Conservation (phyloP, 768 basidiomycete species). For the Mycena indigotica region DNA sequence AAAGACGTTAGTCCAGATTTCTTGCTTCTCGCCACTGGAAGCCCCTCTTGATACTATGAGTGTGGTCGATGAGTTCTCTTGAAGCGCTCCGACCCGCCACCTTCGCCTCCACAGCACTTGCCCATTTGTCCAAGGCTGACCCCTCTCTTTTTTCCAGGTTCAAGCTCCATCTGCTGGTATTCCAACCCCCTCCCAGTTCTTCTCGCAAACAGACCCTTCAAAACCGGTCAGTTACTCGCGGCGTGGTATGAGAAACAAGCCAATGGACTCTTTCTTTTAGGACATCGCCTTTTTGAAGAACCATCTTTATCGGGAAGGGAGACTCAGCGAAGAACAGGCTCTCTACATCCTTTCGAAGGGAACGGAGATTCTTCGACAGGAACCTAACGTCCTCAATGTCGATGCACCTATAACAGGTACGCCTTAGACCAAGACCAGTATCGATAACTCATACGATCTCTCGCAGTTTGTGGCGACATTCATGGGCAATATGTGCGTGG, state of each 20-base stretch:
- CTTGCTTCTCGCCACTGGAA: slow-evolving; percentile 6
- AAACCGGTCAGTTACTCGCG: slow-evolving; percentile 57
- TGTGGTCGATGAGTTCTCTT: no score
- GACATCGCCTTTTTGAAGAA: slow-evolving; percentile 97
- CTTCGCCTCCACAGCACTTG: no score
- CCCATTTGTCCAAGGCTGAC: no score
- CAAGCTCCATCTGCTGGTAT: slow-evolving; percentile 96
- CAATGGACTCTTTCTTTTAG: neutral
- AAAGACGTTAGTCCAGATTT: slow-evolving; percentile 75
- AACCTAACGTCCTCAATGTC: slow-evolving; percentile 90
- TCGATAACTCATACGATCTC: no score
- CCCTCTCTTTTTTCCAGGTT: slow-evolving; percentile 72
- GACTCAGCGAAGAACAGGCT: slow-evolving; percentile 93
- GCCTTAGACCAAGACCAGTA: no score
- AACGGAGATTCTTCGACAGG: slow-evolving; percentile 78
- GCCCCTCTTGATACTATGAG: neutral
- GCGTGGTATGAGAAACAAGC: neutral
- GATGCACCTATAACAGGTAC: slow-evolving; percentile 97
- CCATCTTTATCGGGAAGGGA: slow-evolving; percentile 96
- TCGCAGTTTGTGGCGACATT: slow-evolving; percentile 93
- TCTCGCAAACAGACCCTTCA: slow-evolving; percentile 73
- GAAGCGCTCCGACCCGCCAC: slow-evolving; percentile 15
- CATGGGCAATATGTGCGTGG: slow-evolving; percentile 97
- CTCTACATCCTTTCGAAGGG: slow-evolving; percentile 89
- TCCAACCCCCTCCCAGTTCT: slow-evolving; percentile 95